Evolutionary conservation across 2,329 filamentous ascomycete genomes (phyloP), one percentile per base, ranked within the genome.

Genomic region (Colletotrichum destructivum): DNA sequence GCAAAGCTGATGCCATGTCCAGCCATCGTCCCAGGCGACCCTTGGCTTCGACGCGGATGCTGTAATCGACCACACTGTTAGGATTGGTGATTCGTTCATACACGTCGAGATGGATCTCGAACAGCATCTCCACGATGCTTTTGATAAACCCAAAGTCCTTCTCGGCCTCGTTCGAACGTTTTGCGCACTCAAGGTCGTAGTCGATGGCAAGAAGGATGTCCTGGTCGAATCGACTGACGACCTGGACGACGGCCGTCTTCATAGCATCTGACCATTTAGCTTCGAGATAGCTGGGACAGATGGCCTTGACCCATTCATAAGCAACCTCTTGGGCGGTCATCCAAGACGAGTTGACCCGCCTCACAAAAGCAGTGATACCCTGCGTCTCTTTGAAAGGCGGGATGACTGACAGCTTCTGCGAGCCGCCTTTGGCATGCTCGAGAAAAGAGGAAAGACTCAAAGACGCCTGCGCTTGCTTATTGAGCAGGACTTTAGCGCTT

Each of bases 101-200:
- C 8, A 90, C 85, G 73, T 91, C 89, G 12, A 91, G 82, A 69
- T 91, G 88, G 6, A 91, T 83, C 76, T 92, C 90, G 62, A 91
- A 89, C 1, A 90, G 78, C 84, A 90, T 91, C 63, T 90, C 86
- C 2, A 88, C 81, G 6, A 90, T 81, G 1, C 66, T 38, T n/a
- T 68, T 65, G 31, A 74, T 51, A 11, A 62, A 63, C 15, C 52
- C 46, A 26, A 68, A 46, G 13, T 62, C 44, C 16, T 71, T 42
- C 15, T 71, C 42, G 31, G 60, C 16, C 3, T 56, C 21, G 4
- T 21, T 42, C 11, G 54, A 61, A n/a, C 49, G 44, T 13, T 21
- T 46, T 11, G 62, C 57, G 73, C 51, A 2, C 75, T 77, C 12
- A 51, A 88, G 78, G 38, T 88, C 85, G 31, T 84, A 78, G 2